Conservation (phyloP, 257 asterid species). For the Datura wrightii region DNA sequence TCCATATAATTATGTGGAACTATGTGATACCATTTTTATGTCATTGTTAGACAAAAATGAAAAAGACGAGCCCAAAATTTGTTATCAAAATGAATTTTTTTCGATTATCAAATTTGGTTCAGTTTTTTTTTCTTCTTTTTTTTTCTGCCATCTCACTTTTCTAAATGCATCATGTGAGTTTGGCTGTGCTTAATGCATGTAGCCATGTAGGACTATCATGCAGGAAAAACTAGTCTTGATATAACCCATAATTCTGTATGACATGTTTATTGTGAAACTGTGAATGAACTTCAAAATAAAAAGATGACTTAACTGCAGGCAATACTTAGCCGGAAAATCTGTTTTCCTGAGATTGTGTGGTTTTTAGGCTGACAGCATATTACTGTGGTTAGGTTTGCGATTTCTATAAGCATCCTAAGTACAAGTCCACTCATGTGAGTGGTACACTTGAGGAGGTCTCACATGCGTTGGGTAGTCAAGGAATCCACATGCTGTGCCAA, state of each 20-base stretch:
- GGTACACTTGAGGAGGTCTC: constrained; percentile 86
- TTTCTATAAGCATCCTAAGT: constrained; percentile 69
- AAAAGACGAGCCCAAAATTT: constrained; percentile 1
- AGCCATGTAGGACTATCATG: constrained; percentile 20
- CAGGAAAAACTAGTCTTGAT: neutral
- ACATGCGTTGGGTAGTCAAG: constrained; percentile 73
- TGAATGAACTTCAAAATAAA: neutral
- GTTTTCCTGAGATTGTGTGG: constrained; percentile 6
- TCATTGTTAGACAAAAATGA: neutral
- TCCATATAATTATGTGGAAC: neutral
- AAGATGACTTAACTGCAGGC: neutral
- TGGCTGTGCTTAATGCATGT: neutral
- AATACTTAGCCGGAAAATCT: neutral
- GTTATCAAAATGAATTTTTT: neutral
- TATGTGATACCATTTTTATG: neutral
- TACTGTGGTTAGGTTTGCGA: constrained; percentile 66
- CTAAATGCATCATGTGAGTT: constrained; percentile 5
- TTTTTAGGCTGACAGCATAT: constrained; percentile 23
- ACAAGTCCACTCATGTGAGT: constrained; percentile 59
- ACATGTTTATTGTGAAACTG: neutral
- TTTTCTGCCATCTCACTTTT: neutral
- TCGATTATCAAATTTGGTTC: neutral
- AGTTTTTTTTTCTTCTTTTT: neutral
- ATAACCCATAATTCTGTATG: constrained; percentile 3
- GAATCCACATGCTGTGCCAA: constrained; percentile 84